These are phyloP conservation scores for Penicillium oxalicum DNA, from an alignment of 2,329 filamentous ascomycete species.

Conservation along the genomic window DNA sequence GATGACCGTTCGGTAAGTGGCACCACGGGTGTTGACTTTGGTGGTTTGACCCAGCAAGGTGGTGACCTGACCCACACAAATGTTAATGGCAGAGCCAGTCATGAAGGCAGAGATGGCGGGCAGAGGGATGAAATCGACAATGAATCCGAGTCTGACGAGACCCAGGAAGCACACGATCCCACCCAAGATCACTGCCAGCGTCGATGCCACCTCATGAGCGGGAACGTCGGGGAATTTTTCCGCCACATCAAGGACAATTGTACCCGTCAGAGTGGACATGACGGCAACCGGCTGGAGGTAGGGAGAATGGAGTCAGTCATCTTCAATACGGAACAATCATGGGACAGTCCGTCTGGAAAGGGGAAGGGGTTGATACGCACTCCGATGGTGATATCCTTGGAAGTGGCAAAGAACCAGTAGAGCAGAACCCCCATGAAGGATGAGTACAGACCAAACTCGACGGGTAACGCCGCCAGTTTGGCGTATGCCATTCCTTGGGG, in stretches of 20 bases:
- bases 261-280: conserved; percentile 84
- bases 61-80: conserved; percentile 76
- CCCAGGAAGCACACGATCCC: conserved; percentile 73
- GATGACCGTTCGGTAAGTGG: conserved; percentile 78
- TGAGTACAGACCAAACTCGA: conserved; percentile 84
- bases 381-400: conserved; percentile 80
- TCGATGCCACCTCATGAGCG: conserved; percentile 65
- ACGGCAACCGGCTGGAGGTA: conserved; percentile 73
- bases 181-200: conserved; percentile 71
- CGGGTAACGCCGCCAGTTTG: conserved; percentile 66
- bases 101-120: conserved; percentile 91
- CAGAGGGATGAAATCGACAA: conserved; percentile 88
- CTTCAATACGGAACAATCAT: too few species aligned
- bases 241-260: conserved; percentile 63
- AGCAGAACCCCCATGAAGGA: conserved; percentile 93
- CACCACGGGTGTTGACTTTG: conserved; percentile 62
- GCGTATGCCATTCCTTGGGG: conserved; percentile 97
- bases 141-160: conserved; percentile 73
- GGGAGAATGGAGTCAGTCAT: conserved; percentile 4
- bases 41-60: conserved; percentile 69
- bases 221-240: conserved; percentile 50
- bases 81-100: conserved; percentile 90
- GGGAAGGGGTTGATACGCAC: conserved; percentile 6
- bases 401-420: conserved; percentile 98
- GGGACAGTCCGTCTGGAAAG: background rate